Percentiles rank a stretch among this genome's conserved stretches.
Evolutionary conservation across 2,329 filamentous ascomycete genomes (phyloP).

Genomic region (Fusarium sp.): DNA sequence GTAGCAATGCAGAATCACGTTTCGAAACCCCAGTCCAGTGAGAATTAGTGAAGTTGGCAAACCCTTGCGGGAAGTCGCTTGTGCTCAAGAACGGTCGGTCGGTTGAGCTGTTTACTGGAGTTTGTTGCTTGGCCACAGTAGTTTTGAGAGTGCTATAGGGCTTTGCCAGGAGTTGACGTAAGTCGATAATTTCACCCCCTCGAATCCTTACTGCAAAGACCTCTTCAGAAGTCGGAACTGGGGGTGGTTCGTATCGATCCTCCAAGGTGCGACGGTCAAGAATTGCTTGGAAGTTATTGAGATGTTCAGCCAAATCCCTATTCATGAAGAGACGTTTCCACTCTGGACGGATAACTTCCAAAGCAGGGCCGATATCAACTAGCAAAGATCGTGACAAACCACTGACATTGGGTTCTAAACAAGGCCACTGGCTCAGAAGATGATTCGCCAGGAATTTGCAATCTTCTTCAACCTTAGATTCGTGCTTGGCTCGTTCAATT

Average conservation of each 20-base stretch:
- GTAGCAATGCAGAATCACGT: conserved; percentile 1
- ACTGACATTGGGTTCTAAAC: conserved; percentile 38
- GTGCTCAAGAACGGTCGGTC: conserved; percentile 28
- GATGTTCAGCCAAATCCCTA: conserved; percentile 37
- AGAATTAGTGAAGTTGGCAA: background rate
- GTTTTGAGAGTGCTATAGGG: conserved; percentile 17
- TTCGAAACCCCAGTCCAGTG: background rate
- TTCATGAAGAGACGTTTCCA: conserved; percentile 47
- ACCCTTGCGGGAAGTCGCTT: conserved; percentile 10
- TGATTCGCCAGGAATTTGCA: conserved; percentile 42
- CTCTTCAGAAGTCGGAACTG: conserved; percentile 33
- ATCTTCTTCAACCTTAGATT: conserved; percentile 44
- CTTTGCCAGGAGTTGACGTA: conserved; percentile 37
- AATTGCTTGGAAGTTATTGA: conserved; percentile 38
- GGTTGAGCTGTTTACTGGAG: background rate
- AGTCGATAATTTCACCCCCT: conserved; percentile 37
- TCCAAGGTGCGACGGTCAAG: conserved; percentile 33
- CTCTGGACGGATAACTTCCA: conserved; percentile 45
- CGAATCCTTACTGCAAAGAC: conserved; percentile 33
- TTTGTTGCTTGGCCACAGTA: background rate
- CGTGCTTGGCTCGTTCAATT: conserved; percentile 37
- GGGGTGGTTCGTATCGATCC: conserved; percentile 30
- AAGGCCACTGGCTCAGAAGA: conserved; percentile 47
- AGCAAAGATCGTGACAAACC: conserved; percentile 32
- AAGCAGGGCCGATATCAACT: conserved; percentile 42